Conservation (phyloP, 139 green algal genomes). For the Tetradesmus obliquus region DNA sequence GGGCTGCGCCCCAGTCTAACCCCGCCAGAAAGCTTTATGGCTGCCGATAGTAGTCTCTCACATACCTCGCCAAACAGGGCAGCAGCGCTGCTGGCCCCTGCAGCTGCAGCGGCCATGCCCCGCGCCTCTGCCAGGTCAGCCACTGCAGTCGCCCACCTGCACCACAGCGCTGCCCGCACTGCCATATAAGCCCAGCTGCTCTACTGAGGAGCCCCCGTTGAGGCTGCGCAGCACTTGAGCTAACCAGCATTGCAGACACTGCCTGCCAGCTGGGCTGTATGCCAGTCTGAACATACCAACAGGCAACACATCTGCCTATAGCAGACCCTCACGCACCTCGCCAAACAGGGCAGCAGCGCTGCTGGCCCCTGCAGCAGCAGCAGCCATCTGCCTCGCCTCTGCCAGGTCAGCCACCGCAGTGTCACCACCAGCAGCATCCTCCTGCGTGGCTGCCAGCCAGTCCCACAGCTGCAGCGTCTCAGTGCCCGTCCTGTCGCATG, state of each 20-base stretch:
- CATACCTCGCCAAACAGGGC: conserved; percentile 43
- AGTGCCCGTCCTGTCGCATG: conserved; percentile 58
- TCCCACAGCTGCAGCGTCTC: conserved; percentile 85
- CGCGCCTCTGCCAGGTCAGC: conserved; percentile 57
- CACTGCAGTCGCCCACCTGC: conserved; percentile 58
- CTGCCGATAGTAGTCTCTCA: neutral
- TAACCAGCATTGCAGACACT: too few relatives aligned
- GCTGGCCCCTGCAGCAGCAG: conserved; percentile 45
- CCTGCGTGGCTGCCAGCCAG: conserved; percentile 70
- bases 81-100: conserved; percentile 33
- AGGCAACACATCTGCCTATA: neutral
- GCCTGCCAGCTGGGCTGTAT: too few relatives aligned
- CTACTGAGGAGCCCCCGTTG: too few relatives aligned
- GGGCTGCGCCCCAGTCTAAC: too few relatives aligned
- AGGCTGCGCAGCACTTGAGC: too few relatives aligned
- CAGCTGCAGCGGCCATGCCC: conserved; percentile 49
- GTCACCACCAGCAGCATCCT: conserved; percentile 55
- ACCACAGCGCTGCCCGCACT: neutral
- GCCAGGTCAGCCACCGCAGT: conserved; percentile 61
- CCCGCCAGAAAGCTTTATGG: neutral
- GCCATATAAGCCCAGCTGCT: too few relatives aligned
- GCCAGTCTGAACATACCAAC: neutral
- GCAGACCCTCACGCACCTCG: conserved; percentile 18
- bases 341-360: conserved; percentile 35
- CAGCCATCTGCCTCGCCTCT: conserved; percentile 50